Evolutionary conservation across 2,329 filamentous ascomycete genomes (phyloP).

Genomic region (Tolypocladium amazonense): DNA sequence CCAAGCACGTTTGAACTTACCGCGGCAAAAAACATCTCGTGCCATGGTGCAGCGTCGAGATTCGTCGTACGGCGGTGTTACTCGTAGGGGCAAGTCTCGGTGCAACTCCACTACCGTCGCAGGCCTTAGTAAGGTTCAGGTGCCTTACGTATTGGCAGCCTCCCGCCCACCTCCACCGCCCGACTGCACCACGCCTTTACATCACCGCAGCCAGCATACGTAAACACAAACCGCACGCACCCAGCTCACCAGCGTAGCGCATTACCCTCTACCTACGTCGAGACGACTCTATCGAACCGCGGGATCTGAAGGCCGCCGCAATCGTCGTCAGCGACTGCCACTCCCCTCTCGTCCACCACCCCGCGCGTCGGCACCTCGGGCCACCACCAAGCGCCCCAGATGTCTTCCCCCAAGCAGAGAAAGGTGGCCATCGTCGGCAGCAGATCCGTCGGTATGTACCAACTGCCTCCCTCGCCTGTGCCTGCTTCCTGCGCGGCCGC

Average conservation of each 20-base stretch:
- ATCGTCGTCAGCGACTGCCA: neutral
- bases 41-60: neutral
- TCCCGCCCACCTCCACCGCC: neutral
- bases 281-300: neutral
- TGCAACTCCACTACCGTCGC: neutral
- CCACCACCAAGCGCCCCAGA: slow-evolving; percentile 16
- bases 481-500: neutral
- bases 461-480: neutral
- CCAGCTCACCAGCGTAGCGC: neutral
- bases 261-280: neutral
- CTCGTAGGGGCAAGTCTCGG: neutral
- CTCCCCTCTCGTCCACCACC: neutral
- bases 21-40: neutral
- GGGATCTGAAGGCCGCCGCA: neutral
- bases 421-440: slow-evolving; percentile 96
- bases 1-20: neutral
- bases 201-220: neutral
- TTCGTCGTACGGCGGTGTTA: neutral
- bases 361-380: neutral
- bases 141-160: too few species aligned
- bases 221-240: neutral
- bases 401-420: slow-evolving; percentile 72
- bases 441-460: slow-evolving; percentile 59
- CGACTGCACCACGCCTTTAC: neutral
- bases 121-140: too few species aligned